phyloP scores from a whole-genome alignment of 2,329 filamentous ascomycete species.

The Colletotrichum brevisporum region DNA sequence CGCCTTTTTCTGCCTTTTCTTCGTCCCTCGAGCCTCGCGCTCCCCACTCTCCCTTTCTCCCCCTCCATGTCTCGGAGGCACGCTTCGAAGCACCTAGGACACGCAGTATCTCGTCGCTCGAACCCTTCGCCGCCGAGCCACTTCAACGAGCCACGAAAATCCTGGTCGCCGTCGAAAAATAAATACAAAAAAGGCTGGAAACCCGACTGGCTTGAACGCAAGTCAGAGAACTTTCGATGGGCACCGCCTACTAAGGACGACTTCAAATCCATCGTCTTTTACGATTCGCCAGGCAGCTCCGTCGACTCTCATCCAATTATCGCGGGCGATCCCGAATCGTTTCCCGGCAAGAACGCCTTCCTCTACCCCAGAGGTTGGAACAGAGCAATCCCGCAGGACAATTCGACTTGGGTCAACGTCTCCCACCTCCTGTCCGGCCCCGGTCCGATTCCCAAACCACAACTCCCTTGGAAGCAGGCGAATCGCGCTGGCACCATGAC shows the following conservation, averaged over 20 bases:
- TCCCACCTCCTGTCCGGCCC: neutral
- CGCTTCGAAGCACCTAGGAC: neutral
- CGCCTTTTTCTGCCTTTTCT: neutral
- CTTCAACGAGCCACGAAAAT: too few relatives aligned
- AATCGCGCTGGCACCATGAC: constrained; percentile 68
- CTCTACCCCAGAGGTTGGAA: neutral
- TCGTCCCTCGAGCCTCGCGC: constrained; percentile 22
- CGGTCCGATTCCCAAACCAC: neutral
- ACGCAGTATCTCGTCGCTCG: neutral
- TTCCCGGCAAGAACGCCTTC: constrained; percentile 6
- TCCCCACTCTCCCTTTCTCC: constrained; percentile 33
- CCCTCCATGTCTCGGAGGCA: constrained; percentile 24
- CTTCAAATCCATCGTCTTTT: neutral
- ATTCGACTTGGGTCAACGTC: constrained; percentile 4
- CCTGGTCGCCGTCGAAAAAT: too few relatives aligned
- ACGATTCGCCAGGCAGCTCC: too few relatives aligned
- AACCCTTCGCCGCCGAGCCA: neutral
- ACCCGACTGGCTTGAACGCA: too few relatives aligned
- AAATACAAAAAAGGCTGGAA: too few relatives aligned
- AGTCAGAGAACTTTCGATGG: too few relatives aligned
- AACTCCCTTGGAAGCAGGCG: neutral
- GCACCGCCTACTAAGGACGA: too few relatives aligned
- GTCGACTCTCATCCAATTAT: neutral
- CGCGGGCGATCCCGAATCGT: constrained; percentile 9
- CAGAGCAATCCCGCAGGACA: neutral